A percentile compares a stretch with the other conserved stretches of the same genome.
phyloP scores from a whole-genome alignment of 2,329 filamentous ascomycete species.

The Aspergillus pseudoviridinutans region DNA sequence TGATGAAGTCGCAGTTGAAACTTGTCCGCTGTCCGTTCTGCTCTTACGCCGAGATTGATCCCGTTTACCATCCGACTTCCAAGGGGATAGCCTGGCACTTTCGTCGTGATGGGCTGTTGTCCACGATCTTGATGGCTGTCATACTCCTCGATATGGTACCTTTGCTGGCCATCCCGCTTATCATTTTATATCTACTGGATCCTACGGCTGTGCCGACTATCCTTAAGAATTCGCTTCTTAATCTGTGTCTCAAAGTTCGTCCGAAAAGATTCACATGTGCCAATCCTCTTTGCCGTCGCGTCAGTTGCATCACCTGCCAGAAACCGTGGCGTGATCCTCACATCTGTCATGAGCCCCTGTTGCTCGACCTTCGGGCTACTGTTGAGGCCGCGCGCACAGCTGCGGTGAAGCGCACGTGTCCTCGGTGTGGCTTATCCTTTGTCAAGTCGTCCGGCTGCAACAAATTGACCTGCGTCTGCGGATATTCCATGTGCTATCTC shows the following conservation, averaged over 20 bases:
- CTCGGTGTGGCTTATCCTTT: conserved; percentile 83
- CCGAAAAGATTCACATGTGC: conserved; percentile 76
- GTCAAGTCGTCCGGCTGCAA: conserved; percentile 95
- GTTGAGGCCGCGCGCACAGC: conserved; percentile 91
- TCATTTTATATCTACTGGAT: conserved; percentile 56
- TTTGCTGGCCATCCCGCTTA: conserved; percentile 48
- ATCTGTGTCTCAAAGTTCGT: conserved; percentile 66
- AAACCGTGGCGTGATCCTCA: conserved; percentile 87
- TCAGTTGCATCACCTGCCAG: conserved; percentile 76
- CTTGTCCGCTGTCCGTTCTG: conserved; percentile 87
- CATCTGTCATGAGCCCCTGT: conserved; percentile 79
- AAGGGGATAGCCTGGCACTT: conserved; percentile 55
- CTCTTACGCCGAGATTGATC: conserved; percentile 83
- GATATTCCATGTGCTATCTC: conserved; percentile 97
- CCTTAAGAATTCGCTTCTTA: conserved; percentile 58
- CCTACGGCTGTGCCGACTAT: conserved; percentile 48
- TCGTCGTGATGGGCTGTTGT: conserved; percentile 51
- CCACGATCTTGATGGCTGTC: conserved; percentile 48
- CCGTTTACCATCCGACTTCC: conserved; percentile 59
- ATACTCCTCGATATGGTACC: conserved; percentile 43
- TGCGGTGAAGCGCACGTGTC: conserved; percentile 92
- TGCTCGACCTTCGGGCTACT: conserved; percentile 77
- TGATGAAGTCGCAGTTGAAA: conserved; percentile 69
- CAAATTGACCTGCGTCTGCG: conserved; percentile 91
- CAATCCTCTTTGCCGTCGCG: conserved; percentile 61